Base-by-base conservation (phyloP, 768 basidiomycete genomes). In the Amanita pallidorosea region DNA sequence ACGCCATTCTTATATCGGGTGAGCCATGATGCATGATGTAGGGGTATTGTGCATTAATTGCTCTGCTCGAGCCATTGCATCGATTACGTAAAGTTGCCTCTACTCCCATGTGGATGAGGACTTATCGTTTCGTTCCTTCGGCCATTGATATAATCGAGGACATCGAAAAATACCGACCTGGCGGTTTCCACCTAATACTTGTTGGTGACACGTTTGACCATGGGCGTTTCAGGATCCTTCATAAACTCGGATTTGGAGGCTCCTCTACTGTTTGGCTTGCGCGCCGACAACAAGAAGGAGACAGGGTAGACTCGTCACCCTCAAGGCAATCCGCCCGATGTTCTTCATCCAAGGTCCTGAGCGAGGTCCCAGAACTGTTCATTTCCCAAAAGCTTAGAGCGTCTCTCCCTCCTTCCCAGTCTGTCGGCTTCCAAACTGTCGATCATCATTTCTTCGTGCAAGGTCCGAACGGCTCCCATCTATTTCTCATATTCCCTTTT, bases 401-500 rank as follows among this genome's bases (percentile, higher is more conserved):
- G 53, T 64, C 52, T 44, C 58, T 64, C 44, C 60, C 60, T 27
- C 63, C 66, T 51, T 60, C 61, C n/a, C 60, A 62, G 2, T 36
- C 37, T 53, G 40, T 36, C 48, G 8, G 55, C 55, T 37, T 70
- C 41, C 67, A 64, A 49, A 53, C 53, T 40, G 58, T 72, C 12
- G 60, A 71, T 5, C 64, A 77, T 58, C 65, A 76, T 59, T 79
- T 79, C 65, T 54, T 63, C 27, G 69, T 68, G 49, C 54, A 62
- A 17, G 73, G 76, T 18, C 74, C 74, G 1, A 79, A 77, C 57
- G 78, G 77, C 35, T 64, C 67, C 40, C 78, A 79, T 58, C 69
- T 67, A 22, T 75, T 66, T 56, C 68, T 78, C 57, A 66, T 77
- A 45, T 73, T 60, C 64, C 68, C 66, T 44, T 63, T 78, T 47